phyloP scores from a whole-genome alignment of 2,329 filamentous ascomycete genomes.

The Plenodomus lindquistii region DNA sequence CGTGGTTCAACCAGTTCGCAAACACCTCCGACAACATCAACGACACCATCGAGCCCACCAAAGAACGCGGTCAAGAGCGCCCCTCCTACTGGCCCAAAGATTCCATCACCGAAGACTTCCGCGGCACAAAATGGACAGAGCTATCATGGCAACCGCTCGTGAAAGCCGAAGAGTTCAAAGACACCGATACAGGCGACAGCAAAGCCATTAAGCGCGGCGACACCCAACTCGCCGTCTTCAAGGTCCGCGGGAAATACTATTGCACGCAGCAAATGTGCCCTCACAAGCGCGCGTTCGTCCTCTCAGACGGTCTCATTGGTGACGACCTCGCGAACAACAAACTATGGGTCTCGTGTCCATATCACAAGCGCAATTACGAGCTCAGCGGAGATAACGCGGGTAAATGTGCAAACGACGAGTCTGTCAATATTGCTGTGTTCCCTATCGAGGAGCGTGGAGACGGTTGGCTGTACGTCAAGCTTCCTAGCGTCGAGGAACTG shows the following conservation, averaged over 20 bases:
- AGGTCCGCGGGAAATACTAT: slow-evolving; percentile 78
- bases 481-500: slow-evolving; percentile 80
- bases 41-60: slow-evolving; percentile 70
- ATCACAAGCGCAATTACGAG: slow-evolving; percentile 89
- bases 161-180: slow-evolving; percentile 69
- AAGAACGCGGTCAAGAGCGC: slow-evolving; percentile 72
- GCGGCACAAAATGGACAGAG: slow-evolving; percentile 66
- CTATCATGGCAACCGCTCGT: slow-evolving; percentile 82
- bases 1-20: slow-evolving; percentile 78
- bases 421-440: slow-evolving; percentile 82
- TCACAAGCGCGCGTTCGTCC: slow-evolving; percentile 87
- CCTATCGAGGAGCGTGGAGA: slow-evolving; percentile 73
- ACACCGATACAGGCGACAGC: slow-evolving; percentile 71
- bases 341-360: slow-evolving; percentile 85
- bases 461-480: slow-evolving; percentile 76
- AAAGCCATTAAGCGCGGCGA: slow-evolving; percentile 83
- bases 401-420: slow-evolving; percentile 73
- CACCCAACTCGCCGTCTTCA: slow-evolving; percentile 86
- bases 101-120: slow-evolving; percentile 71
- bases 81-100: slow-evolving; percentile 79
- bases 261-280: slow-evolving; percentile 94
- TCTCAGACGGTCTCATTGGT: slow-evolving; percentile 82
- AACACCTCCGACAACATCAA: slow-evolving; percentile 73
- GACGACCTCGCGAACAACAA: slow-evolving; percentile 63
- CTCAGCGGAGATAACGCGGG: slow-evolving; percentile 68